Base-by-base conservation (phyloP, 2,329 filamentous ascomycete genomes). In the Xenoacremonium recifei region DNA sequence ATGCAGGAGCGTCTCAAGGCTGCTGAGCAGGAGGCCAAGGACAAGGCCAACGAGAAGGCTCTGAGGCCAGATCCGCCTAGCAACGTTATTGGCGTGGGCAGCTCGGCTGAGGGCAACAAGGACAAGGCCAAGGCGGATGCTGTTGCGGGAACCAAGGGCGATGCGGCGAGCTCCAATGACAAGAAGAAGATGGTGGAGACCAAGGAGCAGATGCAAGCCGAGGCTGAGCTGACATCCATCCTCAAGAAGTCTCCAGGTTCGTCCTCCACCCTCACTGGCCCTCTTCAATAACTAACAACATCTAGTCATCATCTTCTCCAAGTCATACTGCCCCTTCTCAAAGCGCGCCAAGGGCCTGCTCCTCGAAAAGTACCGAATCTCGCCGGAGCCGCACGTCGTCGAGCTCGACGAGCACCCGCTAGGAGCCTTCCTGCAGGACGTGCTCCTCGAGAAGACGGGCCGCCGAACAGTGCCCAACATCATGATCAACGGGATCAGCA, bases 301-400 rank as follows among this genome's bases (percentile, higher is more conserved):
- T 12, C 3, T 51, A 93, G 89, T 97, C 46, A 87, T 96, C 63
- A 89, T 99, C 57, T 97, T 97, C 71, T 96, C 90, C 50, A 97
- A 99, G 68, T 81, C 87, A 2, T 96, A 92, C 69, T 99, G 93
- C 66, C 89, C 87, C 1, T 85, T 80, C 69, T 96, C 90, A 38
- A 85, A 83, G 61, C 83, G 82, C 54, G 93, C 93, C 34, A 99
- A 99, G 69, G 74, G 76, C 32, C 79, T 97, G 42, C 79, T 99
- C 30, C 80, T 96, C 31, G 81, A 91, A 17, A 84, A 86, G 55
- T 97, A 97, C 72, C 74, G 73, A 40, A 95, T 99, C 61, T 78
- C 81, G 1, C 93, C 93, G 0, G 69, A 80, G 10, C 93, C 93
- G 0, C 87, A 84, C 59, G 86, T 99, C 6, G 90, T 97, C 38